Conservation (phyloP, 257 asterid species). For the Nicotiana otophora region DNA sequence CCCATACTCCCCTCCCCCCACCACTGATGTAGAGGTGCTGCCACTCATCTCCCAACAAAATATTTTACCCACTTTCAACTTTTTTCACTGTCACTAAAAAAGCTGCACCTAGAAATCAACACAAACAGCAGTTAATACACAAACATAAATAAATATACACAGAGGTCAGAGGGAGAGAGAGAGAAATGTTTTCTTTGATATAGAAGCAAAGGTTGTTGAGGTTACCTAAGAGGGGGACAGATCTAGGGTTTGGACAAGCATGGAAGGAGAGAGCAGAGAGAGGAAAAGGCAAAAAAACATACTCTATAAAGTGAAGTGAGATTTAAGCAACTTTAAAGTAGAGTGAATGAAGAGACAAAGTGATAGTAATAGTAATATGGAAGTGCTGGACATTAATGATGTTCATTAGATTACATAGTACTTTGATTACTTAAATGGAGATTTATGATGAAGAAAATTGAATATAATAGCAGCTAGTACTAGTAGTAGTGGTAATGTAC, state of each 20-base stretch:
- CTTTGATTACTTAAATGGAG: neutral
- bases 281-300: conserved; percentile 15
- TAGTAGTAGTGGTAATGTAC: too few relatives aligned
- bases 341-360: conserved; percentile 14
- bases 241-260: conserved; percentile 90
- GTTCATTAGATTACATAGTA: neutral
- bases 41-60: conserved; percentile 54
- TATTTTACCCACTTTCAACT: conserved; percentile 16
- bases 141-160: neutral
- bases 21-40: conserved; percentile 45
- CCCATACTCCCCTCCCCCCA: conserved; percentile 37
- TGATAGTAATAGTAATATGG: neutral
- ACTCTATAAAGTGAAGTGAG: conserved; percentile 5
- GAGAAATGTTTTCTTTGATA: conserved; percentile 10
- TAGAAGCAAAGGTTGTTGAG: conserved; percentile 14
- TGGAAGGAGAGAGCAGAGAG: conserved; percentile 25
- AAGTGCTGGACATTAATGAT: neutral
- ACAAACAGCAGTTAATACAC: conserved; percentile 19
- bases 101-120: conserved; percentile 43
- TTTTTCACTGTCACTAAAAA: conserved; percentile 22
- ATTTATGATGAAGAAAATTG: neutral
- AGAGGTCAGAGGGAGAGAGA: neutral
- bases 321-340: conserved; percentile 9
- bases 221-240: conserved; percentile 71
- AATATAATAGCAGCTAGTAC: too few relatives aligned